A percentile compares a stretch with the other conserved stretches of the same genome.
phyloP scores from a whole-genome alignment of 345 rosid genomes.

The Aquilaria yunnanensis region DNA sequence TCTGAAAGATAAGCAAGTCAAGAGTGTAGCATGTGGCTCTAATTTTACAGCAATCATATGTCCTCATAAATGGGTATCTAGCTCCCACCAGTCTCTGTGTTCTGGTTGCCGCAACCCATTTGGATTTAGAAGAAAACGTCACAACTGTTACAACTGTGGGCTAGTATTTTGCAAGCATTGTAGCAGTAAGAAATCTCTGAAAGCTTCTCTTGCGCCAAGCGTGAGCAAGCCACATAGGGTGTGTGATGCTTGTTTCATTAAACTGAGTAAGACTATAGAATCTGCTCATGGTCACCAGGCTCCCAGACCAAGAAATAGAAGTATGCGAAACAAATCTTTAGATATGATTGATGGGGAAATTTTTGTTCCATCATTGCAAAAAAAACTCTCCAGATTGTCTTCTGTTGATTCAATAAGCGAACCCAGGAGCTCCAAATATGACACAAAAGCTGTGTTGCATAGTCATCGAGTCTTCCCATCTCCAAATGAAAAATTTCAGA shows the following conservation, averaged over 20 bases:
- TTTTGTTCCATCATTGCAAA: conserved; percentile 29
- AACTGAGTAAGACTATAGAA: conserved; percentile 47
- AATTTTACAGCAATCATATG: conserved; percentile 76
- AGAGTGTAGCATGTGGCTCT: conserved; percentile 64
- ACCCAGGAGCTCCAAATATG: conserved; percentile 26
- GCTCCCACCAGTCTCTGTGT: conserved; percentile 66
- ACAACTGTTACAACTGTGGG: conserved; percentile 95
- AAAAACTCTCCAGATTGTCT: conserved; percentile 34
- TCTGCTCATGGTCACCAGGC: conserved; percentile 26
- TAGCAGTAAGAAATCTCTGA: conserved; percentile 65
- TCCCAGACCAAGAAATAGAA: conserved; percentile 37
- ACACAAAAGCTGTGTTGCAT: conserved; percentile 24
- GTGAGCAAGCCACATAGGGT: conserved; percentile 79
- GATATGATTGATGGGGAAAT: conserved; percentile 35
- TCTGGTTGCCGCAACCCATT: conserved; percentile 81
- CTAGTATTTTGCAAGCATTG: conserved; percentile 82
- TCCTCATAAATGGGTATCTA: conserved; percentile 60
- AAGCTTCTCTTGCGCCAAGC: conserved; percentile 82
- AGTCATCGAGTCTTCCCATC: conserved; percentile 32
- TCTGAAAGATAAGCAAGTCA: conserved; percentile 70
- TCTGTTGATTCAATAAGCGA: conserved; percentile 46
- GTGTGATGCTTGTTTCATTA: conserved; percentile 75
- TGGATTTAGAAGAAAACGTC: conserved; percentile 84
- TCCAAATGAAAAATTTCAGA: conserved; percentile 29
- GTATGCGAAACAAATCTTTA: conserved; percentile 21